Percentiles rank a stretch among this genome's conserved stretches.
Conservation (phyloP, 345 rosid genomes). For the Limnanthes douglasii region DNA sequence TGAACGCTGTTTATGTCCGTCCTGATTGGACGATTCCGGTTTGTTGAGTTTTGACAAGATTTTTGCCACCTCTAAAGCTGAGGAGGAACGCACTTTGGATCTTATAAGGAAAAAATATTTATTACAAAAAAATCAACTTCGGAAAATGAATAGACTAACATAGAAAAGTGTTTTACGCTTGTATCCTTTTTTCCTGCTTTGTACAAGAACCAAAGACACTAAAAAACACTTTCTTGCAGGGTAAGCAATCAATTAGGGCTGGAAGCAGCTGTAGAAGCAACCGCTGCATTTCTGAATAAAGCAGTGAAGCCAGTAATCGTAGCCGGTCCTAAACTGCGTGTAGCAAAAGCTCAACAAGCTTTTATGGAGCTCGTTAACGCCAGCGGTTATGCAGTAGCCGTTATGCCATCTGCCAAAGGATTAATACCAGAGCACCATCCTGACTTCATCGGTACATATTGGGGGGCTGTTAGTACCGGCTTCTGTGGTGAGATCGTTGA, state of each 20-base stretch:
- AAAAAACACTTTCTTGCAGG: slow-evolving; percentile 27
- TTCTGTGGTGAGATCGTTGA: slow-evolving; percentile 60
- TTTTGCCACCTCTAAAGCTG: no score
- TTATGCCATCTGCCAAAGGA: slow-evolving; percentile 67
- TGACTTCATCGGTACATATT: slow-evolving; percentile 57
- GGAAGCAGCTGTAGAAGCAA: slow-evolving; percentile 63
- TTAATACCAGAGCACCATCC: slow-evolving; percentile 47
- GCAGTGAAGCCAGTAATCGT: slow-evolving; percentile 67
- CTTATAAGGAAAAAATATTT: no score
- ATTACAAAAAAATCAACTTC: no score
- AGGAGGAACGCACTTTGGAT: no score
- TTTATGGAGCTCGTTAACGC: slow-evolving; percentile 38
- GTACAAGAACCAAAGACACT: no score
- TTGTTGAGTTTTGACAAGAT: no score
- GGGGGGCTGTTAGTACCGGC: slow-evolving; percentile 68
- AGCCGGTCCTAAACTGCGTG: slow-evolving; percentile 57
- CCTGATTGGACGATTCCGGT: no score
- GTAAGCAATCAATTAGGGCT: slow-evolving; percentile 48
- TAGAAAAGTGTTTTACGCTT: background rate
- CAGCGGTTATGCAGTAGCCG: slow-evolving; percentile 36
- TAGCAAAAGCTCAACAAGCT: slow-evolving; percentile 34
- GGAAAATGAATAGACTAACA: background rate
- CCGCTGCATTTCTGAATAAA: slow-evolving; percentile 46
- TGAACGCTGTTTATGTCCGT: no score
- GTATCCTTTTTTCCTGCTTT: background rate